These are phyloP conservation scores for Aspergillus sp. DNA, from an alignment of 2,329 filamentous ascomycete genomes.

Conservation along the genomic window DNA sequence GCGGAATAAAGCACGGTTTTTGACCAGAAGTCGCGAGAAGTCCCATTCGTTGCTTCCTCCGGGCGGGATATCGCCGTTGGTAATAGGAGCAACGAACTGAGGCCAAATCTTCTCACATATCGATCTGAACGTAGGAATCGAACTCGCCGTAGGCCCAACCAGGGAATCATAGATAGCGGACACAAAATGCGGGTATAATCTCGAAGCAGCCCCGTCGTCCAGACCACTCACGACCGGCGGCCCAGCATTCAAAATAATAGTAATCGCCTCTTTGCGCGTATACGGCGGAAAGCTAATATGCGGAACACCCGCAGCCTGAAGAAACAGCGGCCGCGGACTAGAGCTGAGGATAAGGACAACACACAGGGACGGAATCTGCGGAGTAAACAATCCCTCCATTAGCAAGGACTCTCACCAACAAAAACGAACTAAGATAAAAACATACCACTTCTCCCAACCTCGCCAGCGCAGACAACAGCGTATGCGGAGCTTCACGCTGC, in stretches of 20 bases:
- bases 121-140: constrained; percentile 70
- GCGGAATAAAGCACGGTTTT: constrained; percentile 48
- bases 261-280: constrained; percentile 73
- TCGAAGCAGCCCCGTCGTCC: constrained; percentile 30
- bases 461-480: constrained; percentile 76
- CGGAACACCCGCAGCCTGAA: constrained; percentile 70
- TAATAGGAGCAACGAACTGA: constrained; percentile 76
- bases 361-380: constrained; percentile 74
- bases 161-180: constrained; percentile 85
- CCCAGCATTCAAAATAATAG: constrained; percentile 67
- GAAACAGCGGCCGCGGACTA: constrained; percentile 64
- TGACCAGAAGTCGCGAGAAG: constrained; percentile 77
- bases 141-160: constrained; percentile 75
- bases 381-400: constrained; percentile 4
- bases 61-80: constrained; percentile 61
- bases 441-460: constrained; percentile 77
- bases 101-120: constrained; percentile 79
- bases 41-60: constrained; percentile 63
- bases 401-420: neutral
- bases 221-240: constrained; percentile 40
- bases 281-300: constrained; percentile 85
- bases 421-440: constrained; percentile 12
- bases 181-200: constrained; percentile 67
- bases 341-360: constrained; percentile 75
- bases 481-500: constrained; percentile 76